Evolutionary conservation across 371 early-diverging fungal species (phyloP), one percentile per base, ranked within the genome.

Genomic region (Mucor mucedo): DNA sequence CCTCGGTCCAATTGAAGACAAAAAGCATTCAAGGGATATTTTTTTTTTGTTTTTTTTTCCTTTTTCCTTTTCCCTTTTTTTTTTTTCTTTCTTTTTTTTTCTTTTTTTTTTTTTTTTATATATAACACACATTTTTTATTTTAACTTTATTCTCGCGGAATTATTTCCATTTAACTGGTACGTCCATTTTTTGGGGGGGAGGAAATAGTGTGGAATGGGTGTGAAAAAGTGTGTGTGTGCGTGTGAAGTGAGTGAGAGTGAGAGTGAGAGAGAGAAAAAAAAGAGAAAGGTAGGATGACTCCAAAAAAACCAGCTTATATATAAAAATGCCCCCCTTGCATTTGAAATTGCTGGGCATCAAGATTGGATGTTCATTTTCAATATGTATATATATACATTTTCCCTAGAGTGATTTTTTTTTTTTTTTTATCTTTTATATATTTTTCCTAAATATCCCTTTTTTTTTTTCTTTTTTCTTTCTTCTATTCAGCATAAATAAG

Each of bases 1-100:
- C 58, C 50, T 65, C 52, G 65, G 65, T 58, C 58, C 58, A 65
- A 65, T 58, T 65, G 65, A 53, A 53, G 58, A 65, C 58, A 65
- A 35, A 21, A 58, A 44, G 27, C 16, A 13, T 33, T 14, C 10
- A 42, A 58, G 8, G 6, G 14, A 47, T 45, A 58, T 44, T 45
- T 11, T 52, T 11, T 7, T 0, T 38, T 42, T 52, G 42, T n/a
- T 64, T 41, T 41, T 48, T 53, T 52, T 42, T n/a, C 5, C 29
- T 53, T 48, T 8, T 65, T 45, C 42, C 49, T 52, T 45, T 21
- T 10, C 5, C 27, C n/a, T n/a, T 47, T 56, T 45, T 56, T 27
- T 38, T 52, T 44, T 59, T 59, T n/a, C 42, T 58, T 47, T 57
- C 21, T 33, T 55, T 49, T 42, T 40, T 39, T 58, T 35, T 35